Percentiles rank a stretch among this genome's conserved stretches.
Evolutionary conservation across 2,329 filamentous ascomycete species (phyloP).

Genomic region (Cercospora nicotianae): DNA sequence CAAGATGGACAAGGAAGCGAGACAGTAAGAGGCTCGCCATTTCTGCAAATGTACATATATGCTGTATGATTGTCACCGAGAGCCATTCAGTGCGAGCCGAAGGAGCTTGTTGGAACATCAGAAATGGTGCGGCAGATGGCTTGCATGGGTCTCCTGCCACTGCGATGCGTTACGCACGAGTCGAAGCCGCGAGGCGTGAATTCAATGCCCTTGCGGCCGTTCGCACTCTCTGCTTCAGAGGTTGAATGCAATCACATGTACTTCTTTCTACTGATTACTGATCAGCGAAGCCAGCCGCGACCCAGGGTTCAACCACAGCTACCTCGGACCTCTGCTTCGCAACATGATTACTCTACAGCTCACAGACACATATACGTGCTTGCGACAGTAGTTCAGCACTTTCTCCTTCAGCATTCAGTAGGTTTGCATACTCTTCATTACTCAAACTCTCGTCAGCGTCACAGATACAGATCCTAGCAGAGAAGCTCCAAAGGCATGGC

Average conservation of each 20-base stretch:
- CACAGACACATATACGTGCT: constrained; percentile 2
- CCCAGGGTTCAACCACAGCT: not conserved
- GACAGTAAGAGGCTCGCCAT: not conserved
- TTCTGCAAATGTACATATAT: not conserved
- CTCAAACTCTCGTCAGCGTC: not conserved
- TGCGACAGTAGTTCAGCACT: not conserved
- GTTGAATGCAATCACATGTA: not conserved
- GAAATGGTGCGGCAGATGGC: not conserved
- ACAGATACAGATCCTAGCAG: not conserved
- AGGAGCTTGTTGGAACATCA: not conserved
- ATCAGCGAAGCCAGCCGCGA: not conserved
- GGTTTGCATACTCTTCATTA: not conserved
- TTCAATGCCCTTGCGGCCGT: not conserved
- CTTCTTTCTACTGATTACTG: not conserved
- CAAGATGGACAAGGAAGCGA: constrained; percentile 48
- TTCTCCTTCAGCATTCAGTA: not conserved
- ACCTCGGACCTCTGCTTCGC: not conserved
- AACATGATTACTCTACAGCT: not conserved
- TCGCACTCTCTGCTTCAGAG: not conserved
- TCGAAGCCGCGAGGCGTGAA: not conserved
- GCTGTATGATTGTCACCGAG: not conserved
- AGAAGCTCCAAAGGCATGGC: not conserved
- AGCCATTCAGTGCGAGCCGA: not conserved
- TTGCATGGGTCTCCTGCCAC: not conserved
- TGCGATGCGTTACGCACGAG: not conserved